Evolutionary conservation across 768 basidiomycete species (phyloP), one percentile per base, ranked within the genome.

Genomic region (Leccinum broughii): DNA sequence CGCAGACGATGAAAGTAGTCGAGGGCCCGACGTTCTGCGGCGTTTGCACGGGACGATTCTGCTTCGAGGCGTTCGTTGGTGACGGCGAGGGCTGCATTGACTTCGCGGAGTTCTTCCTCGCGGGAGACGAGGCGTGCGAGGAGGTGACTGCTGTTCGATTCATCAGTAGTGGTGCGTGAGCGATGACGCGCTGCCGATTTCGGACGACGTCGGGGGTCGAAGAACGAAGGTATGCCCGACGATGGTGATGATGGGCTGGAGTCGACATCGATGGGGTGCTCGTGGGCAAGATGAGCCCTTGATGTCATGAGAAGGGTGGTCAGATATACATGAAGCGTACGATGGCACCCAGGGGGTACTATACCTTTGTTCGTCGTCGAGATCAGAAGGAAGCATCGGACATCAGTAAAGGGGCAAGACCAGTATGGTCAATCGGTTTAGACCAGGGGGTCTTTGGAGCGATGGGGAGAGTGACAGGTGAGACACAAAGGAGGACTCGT

Each of bases 11-110:
- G 69, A 24, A 79, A 79, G 61, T 81, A 75, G 51, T 81, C 81
- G 49, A 80, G 70, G n/a, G 80, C 80, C 41, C 80, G 77, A 44
- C 72, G 72, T 61, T 82, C 80, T n/a, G 81, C 78, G 26, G 76
- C 72, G 30, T 74, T 74, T 24, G 79, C 80, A 56, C 80, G 80
- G 30, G 66, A 64, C 3, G 80, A 75, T 61, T 81, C 81, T 13
- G 65, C 60, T 55, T 81, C 78, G 48, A 81, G 70, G n/a, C 74
- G 72, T 46, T 74, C 72, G 6, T 65, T 57, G 46, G 67, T 62
- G 60, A 69, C 66, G 50, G 39, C 60, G 35, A 75, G 63, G 2
- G 58, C 59, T 15, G 72, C 64, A 37, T 75, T 72, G 30, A 75
- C 54, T 54, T 74, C 72, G 22, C 72, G 67, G 51, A 74, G 56